Percentiles rank a stretch among this genome's conserved stretches.
These are phyloP conservation scores for Yarrowia sp. DNA, from an alignment of 805 yeast genomes.

Conservation along the genomic window DNA sequence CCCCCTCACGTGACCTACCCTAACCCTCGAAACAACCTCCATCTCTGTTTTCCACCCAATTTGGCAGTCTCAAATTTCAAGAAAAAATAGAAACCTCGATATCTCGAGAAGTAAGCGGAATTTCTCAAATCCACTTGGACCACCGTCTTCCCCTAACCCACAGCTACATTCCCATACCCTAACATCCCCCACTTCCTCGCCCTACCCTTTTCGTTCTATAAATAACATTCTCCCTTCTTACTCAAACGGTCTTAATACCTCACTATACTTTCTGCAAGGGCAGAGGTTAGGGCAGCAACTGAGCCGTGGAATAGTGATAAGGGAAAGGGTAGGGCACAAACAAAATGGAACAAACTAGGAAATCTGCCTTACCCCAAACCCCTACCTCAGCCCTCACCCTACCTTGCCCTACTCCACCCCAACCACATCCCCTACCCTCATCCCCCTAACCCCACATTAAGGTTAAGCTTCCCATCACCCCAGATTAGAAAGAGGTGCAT, in stretches of 20 bases:
- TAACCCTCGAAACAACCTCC: no score
- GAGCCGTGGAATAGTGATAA: neutral
- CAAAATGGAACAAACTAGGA: no score
- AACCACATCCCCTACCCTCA: neutral
- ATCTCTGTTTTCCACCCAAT: no score
- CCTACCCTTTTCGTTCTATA: neutral
- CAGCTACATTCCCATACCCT: neutral
- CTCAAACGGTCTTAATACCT: conserved; percentile 1
- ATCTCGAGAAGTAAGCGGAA: no score
- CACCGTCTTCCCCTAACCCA: no score
- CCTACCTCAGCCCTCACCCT: neutral
- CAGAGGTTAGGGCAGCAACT: neutral
- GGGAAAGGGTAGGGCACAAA: no score
- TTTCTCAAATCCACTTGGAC: no score
- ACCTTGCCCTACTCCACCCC: neutral
- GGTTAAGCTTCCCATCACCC: conserved; percentile 4
- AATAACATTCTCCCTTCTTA: neutral
- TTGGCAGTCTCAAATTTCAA: no score
- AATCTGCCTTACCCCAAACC: neutral
- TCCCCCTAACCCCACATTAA: neutral
- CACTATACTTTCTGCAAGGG: conserved; percentile 17
- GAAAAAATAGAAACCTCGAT: no score
- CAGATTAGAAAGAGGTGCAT: conserved; percentile 42
- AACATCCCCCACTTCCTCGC: no score
- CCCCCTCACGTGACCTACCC: no score